These are phyloP conservation scores for Corynespora cassiicola DNA, from an alignment of 2,329 filamentous ascomycete species.

Conservation along the genomic window DNA sequence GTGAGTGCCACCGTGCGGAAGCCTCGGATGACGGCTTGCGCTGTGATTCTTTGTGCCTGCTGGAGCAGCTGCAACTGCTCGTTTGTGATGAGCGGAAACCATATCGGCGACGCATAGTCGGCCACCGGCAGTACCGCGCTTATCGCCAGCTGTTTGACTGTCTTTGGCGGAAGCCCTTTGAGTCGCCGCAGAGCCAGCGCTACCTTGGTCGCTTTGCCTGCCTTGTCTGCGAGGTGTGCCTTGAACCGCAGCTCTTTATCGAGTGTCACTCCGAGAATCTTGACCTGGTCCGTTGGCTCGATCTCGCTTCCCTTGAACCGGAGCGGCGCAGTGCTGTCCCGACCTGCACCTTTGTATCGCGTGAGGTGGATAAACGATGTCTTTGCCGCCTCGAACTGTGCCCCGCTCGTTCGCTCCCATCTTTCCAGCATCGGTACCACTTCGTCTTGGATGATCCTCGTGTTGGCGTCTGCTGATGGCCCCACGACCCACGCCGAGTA, in stretches of 20 bases:
- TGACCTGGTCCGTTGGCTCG: slow-evolving; percentile 14
- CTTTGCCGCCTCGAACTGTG: slow-evolving; percentile 42
- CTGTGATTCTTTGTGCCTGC: slow-evolving; percentile 11
- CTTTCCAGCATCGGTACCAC: slow-evolving; percentile 20
- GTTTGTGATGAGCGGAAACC: slow-evolving; percentile 12
- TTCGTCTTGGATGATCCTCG: slow-evolving; percentile 16
- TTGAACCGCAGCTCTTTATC: slow-evolving; percentile 21
- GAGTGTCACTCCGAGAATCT: slow-evolving; percentile 19
- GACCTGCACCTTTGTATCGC: slow-evolving; percentile 18
- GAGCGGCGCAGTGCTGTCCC: slow-evolving; percentile 51
- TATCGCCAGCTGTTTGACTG: slow-evolving; percentile 9
- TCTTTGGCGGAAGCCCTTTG: slow-evolving; percentile 13
- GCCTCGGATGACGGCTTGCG: slow-evolving; percentile 11
- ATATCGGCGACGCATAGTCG: slow-evolving; percentile 14
- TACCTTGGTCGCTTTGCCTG: slow-evolving; percentile 15
- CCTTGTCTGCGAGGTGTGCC: slow-evolving; percentile 14
- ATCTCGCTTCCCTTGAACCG: slow-evolving; percentile 53
- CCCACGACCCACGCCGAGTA: slow-evolving; percentile 29
- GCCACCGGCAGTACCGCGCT: slow-evolving; percentile 12
- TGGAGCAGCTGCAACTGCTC: slow-evolving; percentile 13
- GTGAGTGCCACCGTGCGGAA: slow-evolving; percentile 13
- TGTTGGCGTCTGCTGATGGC: slow-evolving; percentile 18
- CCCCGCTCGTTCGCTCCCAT: slow-evolving; percentile 38
- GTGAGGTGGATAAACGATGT: slow-evolving; percentile 45
- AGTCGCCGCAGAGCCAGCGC: slow-evolving; percentile 11